Evolutionary conservation across 1,284 basidiomycete genomes (phyloP).

Genomic region (Ganoderma leucocontextum): DNA sequence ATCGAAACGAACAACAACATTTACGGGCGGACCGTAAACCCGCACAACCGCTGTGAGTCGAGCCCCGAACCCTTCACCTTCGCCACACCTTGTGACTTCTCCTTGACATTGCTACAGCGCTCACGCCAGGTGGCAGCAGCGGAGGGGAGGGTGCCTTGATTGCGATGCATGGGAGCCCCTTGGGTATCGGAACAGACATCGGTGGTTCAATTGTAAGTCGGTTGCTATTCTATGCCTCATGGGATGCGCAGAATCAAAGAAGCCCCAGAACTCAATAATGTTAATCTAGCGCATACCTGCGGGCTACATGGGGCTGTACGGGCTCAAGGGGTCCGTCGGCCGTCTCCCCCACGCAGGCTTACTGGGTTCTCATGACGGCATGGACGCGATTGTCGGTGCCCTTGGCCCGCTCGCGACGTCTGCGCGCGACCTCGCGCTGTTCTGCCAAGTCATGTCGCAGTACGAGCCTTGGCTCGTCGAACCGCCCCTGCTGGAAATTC

Average conservation of each 20-base stretch:
- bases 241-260: constrained; percentile 20
- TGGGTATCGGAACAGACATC: constrained; percentile 71
- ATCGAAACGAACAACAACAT: constrained; percentile 60
- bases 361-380: constrained; percentile 59
- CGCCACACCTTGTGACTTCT: constrained; percentile 15
- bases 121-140: constrained; percentile 66
- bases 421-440: constrained; percentile 60
- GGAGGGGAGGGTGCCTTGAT: constrained; percentile 74
- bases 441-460: constrained; percentile 59
- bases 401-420: constrained; percentile 62
- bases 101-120: constrained; percentile 34
- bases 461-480: constrained; percentile 64
- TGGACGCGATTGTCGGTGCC: constrained; percentile 61
- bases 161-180: constrained; percentile 60
- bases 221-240: not conserved
- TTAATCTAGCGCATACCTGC: constrained; percentile 51
- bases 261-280: constrained; percentile 24
- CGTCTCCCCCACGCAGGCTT: constrained; percentile 60
- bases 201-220: constrained; percentile 54
- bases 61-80: not conserved
- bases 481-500: constrained; percentile 58
- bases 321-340: constrained; percentile 60
- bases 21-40: constrained; percentile 61
- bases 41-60: constrained; percentile 54
- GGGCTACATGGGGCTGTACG: constrained; percentile 60